phyloP scores from a whole-genome alignment of 768 basidiomycete genomes.

The Rhizopogon salebrosus region DNA sequence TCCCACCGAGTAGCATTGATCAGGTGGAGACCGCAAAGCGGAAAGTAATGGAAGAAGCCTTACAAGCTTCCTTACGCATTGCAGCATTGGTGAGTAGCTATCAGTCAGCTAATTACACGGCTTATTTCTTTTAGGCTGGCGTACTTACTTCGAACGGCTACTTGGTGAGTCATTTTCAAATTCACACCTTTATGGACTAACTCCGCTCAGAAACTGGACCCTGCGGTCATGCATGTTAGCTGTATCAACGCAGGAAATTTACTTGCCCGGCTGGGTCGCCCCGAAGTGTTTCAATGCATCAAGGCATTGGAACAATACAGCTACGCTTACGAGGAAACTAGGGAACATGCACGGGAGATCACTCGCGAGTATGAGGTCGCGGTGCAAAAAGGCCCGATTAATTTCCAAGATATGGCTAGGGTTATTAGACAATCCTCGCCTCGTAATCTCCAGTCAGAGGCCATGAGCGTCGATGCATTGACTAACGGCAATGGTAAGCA shows the following conservation, averaged over 20 bases:
- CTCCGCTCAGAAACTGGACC: conserved; percentile 59
- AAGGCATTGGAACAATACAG: conserved; percentile 85
- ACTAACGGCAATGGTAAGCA: conserved; percentile 14
- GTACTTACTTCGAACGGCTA: conserved; percentile 88
- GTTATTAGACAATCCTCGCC: conserved; percentile 18
- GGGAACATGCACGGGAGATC: conserved; percentile 70
- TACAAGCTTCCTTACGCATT: conserved; percentile 83
- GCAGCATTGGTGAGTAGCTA: conserved; percentile 65
- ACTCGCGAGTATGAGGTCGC: conserved; percentile 42
- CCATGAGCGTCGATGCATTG: conserved; percentile 6
- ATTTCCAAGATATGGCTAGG: conserved; percentile 37
- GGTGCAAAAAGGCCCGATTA: conserved; percentile 28
- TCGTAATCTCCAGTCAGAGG: conserved; percentile 15
- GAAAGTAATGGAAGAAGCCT: conserved; percentile 74
- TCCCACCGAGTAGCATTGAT: conserved; percentile 38
- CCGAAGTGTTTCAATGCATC: conserved; percentile 81
- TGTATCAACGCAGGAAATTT: conserved; percentile 81
- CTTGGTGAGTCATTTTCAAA: conserved; percentile 46
- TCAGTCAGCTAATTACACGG: neutral
- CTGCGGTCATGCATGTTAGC: conserved; percentile 85
- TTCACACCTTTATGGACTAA: conserved; percentile 7
- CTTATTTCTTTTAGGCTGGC: conserved; percentile 45
- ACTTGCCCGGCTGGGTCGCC: conserved; percentile 76
- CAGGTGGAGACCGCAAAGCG: conserved; percentile 61
- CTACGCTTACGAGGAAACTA: conserved; percentile 81